Conservation (phyloP, 441 rosid genomes). For the Eutrema salsugineum region DNA sequence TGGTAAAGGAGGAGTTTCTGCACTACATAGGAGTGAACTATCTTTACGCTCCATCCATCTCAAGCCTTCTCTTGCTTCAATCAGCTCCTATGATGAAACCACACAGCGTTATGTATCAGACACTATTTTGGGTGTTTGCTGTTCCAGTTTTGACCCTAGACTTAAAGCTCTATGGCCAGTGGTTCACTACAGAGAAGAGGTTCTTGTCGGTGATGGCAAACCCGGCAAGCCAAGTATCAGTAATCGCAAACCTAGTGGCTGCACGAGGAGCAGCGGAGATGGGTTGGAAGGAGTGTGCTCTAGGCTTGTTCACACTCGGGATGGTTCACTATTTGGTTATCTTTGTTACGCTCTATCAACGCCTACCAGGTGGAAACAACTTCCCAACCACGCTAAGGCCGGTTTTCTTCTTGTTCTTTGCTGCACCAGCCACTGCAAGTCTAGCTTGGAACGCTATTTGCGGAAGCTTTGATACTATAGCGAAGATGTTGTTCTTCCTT, state of each 20-base stretch:
- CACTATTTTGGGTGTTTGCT: constrained; percentile 45
- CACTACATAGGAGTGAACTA: constrained; percentile 62
- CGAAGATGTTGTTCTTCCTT: constrained; percentile 70
- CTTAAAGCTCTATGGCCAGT: constrained; percentile 64
- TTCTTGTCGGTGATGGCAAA: constrained; percentile 55
- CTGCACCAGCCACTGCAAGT: constrained; percentile 63
- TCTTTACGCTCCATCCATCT: constrained; percentile 55
- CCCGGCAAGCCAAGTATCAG: constrained; percentile 59
- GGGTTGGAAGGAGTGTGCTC: constrained; percentile 62
- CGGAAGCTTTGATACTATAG: constrained; percentile 43
- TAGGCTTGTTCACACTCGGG: constrained; percentile 60
- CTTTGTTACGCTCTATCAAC: constrained; percentile 72
- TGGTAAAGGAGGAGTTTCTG: constrained; percentile 57
- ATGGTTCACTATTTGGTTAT: constrained; percentile 60
- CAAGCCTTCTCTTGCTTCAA: constrained; percentile 62
- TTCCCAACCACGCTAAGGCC: constrained; percentile 49
- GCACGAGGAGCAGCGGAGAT: constrained; percentile 54
- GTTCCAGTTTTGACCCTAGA: constrained; percentile 54
- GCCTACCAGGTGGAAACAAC: constrained; percentile 40
- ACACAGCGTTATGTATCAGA: constrained; percentile 4
- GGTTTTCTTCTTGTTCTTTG: constrained; percentile 59
- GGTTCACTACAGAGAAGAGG: constrained; percentile 66
- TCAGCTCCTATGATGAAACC: constrained; percentile 39
- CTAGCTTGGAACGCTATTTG: constrained; percentile 62
- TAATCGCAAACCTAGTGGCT: constrained; percentile 58